Conservation (phyloP, 345 rosid species). For the Arabidopsis arenosa region DNA sequence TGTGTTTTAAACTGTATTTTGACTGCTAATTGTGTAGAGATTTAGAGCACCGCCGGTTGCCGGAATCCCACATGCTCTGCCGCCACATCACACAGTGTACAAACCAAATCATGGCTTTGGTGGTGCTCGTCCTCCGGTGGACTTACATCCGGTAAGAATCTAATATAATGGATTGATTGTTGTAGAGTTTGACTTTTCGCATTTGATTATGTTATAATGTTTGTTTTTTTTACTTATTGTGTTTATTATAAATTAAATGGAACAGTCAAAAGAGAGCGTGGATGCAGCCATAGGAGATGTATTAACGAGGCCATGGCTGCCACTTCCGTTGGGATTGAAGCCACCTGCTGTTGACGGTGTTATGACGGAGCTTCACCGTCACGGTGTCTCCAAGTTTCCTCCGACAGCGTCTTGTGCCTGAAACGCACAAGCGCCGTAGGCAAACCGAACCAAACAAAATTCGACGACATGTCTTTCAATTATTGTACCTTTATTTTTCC, state of each 20-base stretch:
- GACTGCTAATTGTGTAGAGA: slow-evolving; percentile 48
- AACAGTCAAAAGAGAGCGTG: slow-evolving; percentile 69
- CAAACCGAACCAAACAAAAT: slow-evolving; percentile 32
- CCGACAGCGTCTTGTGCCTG: slow-evolving; percentile 49
- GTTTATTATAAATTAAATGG: background rate
- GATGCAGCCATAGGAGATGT: slow-evolving; percentile 82
- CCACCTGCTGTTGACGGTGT: slow-evolving; percentile 79
- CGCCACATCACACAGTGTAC: slow-evolving; percentile 44
- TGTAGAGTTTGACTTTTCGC: slow-evolving; percentile 27
- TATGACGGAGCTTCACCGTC: slow-evolving; percentile 68
- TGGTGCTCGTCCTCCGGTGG: slow-evolving; percentile 53
- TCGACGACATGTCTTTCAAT: slow-evolving; percentile 47
- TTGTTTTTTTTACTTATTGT: background rate
- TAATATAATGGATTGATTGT: slow-evolving; percentile 2
- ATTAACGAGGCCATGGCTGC: slow-evolving; percentile 78
- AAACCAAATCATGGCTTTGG: slow-evolving; percentile 49
- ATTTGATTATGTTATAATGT: slow-evolving; percentile 4
- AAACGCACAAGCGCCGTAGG: slow-evolving; percentile 26
- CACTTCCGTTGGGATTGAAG: slow-evolving; percentile 82
- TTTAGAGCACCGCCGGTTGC: slow-evolving; percentile 55
- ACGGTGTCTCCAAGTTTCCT: slow-evolving; percentile 71
- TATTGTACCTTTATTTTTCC: slow-evolving; percentile 5
- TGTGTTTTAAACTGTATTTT: background rate
- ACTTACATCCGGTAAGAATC: slow-evolving; percentile 69
- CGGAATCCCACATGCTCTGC: slow-evolving; percentile 57